Evolutionary conservation across 2,329 filamentous ascomycete species (phyloP), one percentile per base, ranked within the genome.

Genomic region (Fusarium sp.): DNA sequence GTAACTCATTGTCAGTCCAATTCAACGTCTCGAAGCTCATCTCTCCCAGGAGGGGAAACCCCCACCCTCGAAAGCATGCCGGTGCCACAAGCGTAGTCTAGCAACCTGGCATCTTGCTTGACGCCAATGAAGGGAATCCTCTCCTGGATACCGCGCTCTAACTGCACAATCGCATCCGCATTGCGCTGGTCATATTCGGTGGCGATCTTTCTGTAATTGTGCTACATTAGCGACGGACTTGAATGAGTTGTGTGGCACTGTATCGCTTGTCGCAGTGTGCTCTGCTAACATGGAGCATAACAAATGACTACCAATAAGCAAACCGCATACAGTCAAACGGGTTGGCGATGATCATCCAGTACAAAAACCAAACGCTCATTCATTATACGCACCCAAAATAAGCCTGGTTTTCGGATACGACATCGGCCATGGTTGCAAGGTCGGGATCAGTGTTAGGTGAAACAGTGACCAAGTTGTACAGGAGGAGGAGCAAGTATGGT

Each of bases 1-100:
- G 31, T 20, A 46, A 38, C 46, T 38, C 31, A 36, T 45, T 36
- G 33, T 67, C 27, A 70, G 57, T 47, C 53, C 33, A 18, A 25
- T 59, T 36, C 27, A 20, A 39, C 18, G 25, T 47, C 31, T 44
- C 17, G 35, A 25, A 61, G 52, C 18, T 25, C 17, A 58, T 47
- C 29, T 61, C 41, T 41, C 52, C 31, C 12, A 20, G 15, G 5
- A 53, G 33, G 22, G 17, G 25, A 45, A 57, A 35, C 25, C 81
- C 85, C 73, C 78, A 92, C 91, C 79, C 87, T 85, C 17, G 91
- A 91, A 70, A 93, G 84, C 60, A 89, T 80, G 4, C 92, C 92
- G 10, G 91, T 91, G 13, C 93, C 93, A 77, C 92, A 94, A 20
- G 93, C 93, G 80, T 94, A 95, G 78, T 95, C 93, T 4, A 94